Conservation (phyloP, 2,329 filamentous ascomycete species). For the Aspergillus pseudoviridinutans region DNA sequence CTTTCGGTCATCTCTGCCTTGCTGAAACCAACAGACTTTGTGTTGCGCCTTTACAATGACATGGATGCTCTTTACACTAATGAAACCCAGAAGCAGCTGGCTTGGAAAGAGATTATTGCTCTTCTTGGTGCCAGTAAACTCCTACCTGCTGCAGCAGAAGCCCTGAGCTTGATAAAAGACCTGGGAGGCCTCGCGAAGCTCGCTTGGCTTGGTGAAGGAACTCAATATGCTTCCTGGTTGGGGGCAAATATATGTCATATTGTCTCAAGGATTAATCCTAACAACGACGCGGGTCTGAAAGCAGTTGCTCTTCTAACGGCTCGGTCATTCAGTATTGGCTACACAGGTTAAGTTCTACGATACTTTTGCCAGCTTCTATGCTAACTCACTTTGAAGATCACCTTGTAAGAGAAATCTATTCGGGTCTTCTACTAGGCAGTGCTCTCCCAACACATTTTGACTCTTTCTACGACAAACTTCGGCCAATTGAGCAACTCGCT, state of each 20-base stretch:
- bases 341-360: constrained; percentile 53
- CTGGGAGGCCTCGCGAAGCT: constrained; percentile 19
- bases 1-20: constrained; percentile 36
- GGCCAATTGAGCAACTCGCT: constrained; percentile 46
- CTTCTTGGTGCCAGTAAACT: constrained; percentile 59
- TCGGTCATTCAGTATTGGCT: constrained; percentile 66
- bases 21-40: constrained; percentile 43
- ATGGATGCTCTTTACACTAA: constrained; percentile 39
- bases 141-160: constrained; percentile 55
- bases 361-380: background rate
- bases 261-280: constrained; percentile 39
- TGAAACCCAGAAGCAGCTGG: constrained; percentile 45
- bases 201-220: constrained; percentile 63
- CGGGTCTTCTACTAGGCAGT: constrained; percentile 29
- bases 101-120: constrained; percentile 62
- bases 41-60: constrained; percentile 44
- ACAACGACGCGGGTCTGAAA: constrained; percentile 28
- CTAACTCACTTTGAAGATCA: constrained; percentile 31
- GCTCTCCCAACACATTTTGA: constrained; percentile 28
- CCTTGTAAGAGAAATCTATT: constrained; percentile 39
- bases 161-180: constrained; percentile 38
- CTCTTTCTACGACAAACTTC: constrained; percentile 41
- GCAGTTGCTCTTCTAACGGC: constrained; percentile 46
- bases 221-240: constrained; percentile 67
- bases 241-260: constrained; percentile 56